Conservation (phyloP, 805 yeast species). For the Ogataea nakhonphanomensis region DNA sequence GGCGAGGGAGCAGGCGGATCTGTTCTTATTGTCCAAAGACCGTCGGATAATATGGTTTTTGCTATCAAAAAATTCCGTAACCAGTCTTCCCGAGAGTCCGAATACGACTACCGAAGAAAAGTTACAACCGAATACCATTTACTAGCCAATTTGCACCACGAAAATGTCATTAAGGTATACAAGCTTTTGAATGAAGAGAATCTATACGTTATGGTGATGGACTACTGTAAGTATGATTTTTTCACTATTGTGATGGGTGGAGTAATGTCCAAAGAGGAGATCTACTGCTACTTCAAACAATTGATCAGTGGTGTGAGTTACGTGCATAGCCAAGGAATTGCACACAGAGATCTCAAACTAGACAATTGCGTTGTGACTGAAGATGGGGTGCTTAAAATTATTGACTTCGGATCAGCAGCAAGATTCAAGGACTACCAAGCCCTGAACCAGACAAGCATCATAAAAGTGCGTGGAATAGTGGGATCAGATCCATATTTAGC, state of each 20-base stretch:
- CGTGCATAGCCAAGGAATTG: slow-evolving; percentile 77
- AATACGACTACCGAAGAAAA: slow-evolving; percentile 67
- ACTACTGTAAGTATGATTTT: slow-evolving; percentile 87
- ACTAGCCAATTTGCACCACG: slow-evolving; percentile 75
- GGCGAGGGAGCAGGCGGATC: slow-evolving; percentile 97
- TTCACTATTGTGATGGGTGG: slow-evolving; percentile 93
- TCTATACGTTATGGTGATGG: slow-evolving; percentile 78
- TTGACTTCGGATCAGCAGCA: slow-evolving; percentile 92
- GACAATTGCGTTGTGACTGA: slow-evolving; percentile 87
- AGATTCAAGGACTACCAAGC: slow-evolving; percentile 42
- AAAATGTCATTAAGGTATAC: slow-evolving; percentile 74
- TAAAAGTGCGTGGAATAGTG: slow-evolving; percentile 78
- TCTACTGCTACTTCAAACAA: slow-evolving; percentile 80
- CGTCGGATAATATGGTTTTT: slow-evolving; percentile 53
- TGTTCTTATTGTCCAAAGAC: slow-evolving; percentile 71
- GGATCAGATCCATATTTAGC: slow-evolving; percentile 97
- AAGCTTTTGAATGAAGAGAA: slow-evolving; percentile 72
- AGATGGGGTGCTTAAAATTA: slow-evolving; percentile 75
- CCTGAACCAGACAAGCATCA: slow-evolving; percentile 41
- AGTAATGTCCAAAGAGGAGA: slow-evolving; percentile 64
- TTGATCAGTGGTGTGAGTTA: slow-evolving; percentile 70
- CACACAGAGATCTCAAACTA: slow-evolving; percentile 88
- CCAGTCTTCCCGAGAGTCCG: slow-evolving; percentile 57
- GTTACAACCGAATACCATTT: slow-evolving; percentile 80
- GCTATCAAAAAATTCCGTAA: slow-evolving; percentile 87